phyloP scores from a whole-genome alignment of 2,329 filamentous ascomycete genomes.

The Pyrenophora seminiperda region DNA sequence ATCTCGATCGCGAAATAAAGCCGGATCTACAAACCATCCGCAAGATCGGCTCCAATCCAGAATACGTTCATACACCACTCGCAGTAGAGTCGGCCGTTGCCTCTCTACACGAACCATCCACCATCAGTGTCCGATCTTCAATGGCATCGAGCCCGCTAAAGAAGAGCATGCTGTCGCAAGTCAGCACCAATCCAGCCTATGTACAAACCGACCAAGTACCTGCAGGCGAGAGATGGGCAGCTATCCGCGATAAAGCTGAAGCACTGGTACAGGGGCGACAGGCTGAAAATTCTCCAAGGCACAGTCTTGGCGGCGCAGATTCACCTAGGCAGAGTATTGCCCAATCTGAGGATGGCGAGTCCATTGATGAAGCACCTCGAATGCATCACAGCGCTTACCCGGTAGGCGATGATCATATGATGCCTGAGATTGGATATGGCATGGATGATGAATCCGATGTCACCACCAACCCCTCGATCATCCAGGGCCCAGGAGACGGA shows the following conservation, averaged over 20 bases:
- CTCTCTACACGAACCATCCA: slow-evolving; percentile 83
- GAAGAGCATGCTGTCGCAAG: slow-evolving; percentile 35
- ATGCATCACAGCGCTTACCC: slow-evolving; percentile 74
- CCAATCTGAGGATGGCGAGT: slow-evolving; percentile 48
- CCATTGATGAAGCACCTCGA: slow-evolving; percentile 50
- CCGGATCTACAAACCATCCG: slow-evolving; percentile 71
- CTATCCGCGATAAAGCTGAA: slow-evolving; percentile 51
- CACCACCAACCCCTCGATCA: slow-evolving; percentile 82
- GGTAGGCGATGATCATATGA: slow-evolving; percentile 65
- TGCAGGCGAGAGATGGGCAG: slow-evolving; percentile 43
- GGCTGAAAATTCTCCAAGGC: slow-evolving; percentile 57
- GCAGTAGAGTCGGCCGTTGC: slow-evolving; percentile 89
- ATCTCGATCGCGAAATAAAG: slow-evolving; percentile 58
- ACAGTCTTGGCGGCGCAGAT: slow-evolving; percentile 56
- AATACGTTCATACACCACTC: slow-evolving; percentile 72
- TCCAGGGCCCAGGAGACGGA: slow-evolving; percentile 66
- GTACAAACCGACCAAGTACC: slow-evolving; percentile 33
- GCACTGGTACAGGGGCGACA: slow-evolving; percentile 36
- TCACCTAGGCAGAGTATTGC: slow-evolving; percentile 63
- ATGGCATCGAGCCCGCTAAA: slow-evolving; percentile 27
- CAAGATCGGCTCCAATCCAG: slow-evolving; percentile 72
- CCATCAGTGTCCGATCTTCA: slow-evolving; percentile 60
- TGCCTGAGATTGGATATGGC: slow-evolving; percentile 77
- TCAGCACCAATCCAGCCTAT: slow-evolving; percentile 28
- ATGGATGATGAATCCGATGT: slow-evolving; percentile 66